These are phyloP conservation scores for Penicillium macrosclerotiorum DNA, from an alignment of 495 filamentous ascomycete genomes.

Conservation along the genomic window DNA sequence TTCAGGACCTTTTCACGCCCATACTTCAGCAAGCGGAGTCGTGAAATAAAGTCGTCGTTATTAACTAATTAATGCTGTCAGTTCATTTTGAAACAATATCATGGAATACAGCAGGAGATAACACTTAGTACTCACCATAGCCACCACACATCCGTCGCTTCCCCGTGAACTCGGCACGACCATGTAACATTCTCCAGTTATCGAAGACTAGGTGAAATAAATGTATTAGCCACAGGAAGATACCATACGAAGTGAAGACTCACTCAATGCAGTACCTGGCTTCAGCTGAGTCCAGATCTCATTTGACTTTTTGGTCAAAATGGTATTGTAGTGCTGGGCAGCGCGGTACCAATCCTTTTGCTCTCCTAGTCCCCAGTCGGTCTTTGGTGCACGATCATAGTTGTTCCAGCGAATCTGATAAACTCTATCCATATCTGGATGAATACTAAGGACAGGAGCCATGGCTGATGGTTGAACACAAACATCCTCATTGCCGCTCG, in stretches of 20 bases:
- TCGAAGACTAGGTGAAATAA: conserved; percentile 94
- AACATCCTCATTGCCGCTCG: conserved; percentile 79
- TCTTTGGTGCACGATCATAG: conserved; percentile 68
- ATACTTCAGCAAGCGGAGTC: conserved; percentile 69
- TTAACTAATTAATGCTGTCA: conserved; percentile 55
- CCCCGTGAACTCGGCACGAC: conserved; percentile 75
- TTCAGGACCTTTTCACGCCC: conserved; percentile 53
- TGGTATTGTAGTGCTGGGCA: conserved; percentile 61
- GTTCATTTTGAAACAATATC: conserved; percentile 4
- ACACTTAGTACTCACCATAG: conserved; percentile 61
- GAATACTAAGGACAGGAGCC: conserved; percentile 63
- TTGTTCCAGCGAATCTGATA: conserved; percentile 88
- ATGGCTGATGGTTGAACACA: conserved; percentile 65
- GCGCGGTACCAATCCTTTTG: conserved; percentile 72
- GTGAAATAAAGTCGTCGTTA: conserved; percentile 81
- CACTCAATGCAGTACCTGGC: conserved; percentile 76
- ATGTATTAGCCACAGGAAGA: too few relatives aligned
- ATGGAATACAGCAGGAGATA: neutral
- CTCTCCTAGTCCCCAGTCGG: conserved; percentile 33
- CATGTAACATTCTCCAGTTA: conserved; percentile 93
- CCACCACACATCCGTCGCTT: conserved; percentile 84
- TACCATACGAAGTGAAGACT: too few relatives aligned
- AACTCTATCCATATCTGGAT: conserved; percentile 35
- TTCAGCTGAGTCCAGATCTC: conserved; percentile 75
- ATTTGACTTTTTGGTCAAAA: conserved; percentile 50